Evolutionary conservation across 495 filamentous ascomycete species (phyloP).

Genomic region (Penicillium bialowiezense): DNA sequence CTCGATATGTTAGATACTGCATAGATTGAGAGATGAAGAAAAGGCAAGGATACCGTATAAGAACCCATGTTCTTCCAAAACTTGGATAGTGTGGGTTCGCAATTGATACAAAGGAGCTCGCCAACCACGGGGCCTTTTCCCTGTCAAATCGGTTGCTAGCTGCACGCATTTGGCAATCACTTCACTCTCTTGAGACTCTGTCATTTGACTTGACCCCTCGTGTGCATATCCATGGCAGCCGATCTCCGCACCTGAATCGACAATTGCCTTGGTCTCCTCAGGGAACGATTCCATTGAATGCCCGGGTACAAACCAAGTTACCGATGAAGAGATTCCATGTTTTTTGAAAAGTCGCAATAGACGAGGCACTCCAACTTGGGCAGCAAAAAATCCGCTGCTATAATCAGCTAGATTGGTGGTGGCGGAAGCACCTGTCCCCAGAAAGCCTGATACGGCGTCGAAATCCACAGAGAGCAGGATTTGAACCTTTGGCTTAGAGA

Average conservation of each 20-base stretch:
- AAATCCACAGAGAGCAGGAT: conserved; percentile 9
- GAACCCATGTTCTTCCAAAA: conserved; percentile 55
- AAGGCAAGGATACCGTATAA: conserved; percentile 42
- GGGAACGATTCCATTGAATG: conserved; percentile 63
- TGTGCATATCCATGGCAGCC: conserved; percentile 62
- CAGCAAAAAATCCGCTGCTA: conserved; percentile 57
- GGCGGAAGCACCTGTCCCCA: conserved; percentile 10
- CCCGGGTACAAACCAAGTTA: conserved; percentile 65
- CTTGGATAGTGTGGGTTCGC: conserved; percentile 50
- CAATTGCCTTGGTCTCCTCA: conserved; percentile 47
- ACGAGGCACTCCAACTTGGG: conserved; percentile 56
- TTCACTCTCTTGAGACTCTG: conserved; percentile 54
- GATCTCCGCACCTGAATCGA: conserved; percentile 57
- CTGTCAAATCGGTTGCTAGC: conserved; percentile 45
- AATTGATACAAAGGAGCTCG: conserved; percentile 59
- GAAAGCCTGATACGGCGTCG: conserved; percentile 2
- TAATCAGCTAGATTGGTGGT: conserved; percentile 58
- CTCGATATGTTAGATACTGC: neutral
- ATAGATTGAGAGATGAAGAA: neutral
- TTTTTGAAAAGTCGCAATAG: conserved; percentile 57
- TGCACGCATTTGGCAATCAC: conserved; percentile 53
- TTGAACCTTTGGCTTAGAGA: neutral
- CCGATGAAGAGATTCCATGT: conserved; percentile 46
- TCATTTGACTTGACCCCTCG: conserved; percentile 55
- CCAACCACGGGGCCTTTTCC: conserved; percentile 54